These are phyloP conservation scores for Terfezia boudieri DNA, from an alignment of 495 filamentous ascomycete genomes.

Conservation along the genomic window DNA sequence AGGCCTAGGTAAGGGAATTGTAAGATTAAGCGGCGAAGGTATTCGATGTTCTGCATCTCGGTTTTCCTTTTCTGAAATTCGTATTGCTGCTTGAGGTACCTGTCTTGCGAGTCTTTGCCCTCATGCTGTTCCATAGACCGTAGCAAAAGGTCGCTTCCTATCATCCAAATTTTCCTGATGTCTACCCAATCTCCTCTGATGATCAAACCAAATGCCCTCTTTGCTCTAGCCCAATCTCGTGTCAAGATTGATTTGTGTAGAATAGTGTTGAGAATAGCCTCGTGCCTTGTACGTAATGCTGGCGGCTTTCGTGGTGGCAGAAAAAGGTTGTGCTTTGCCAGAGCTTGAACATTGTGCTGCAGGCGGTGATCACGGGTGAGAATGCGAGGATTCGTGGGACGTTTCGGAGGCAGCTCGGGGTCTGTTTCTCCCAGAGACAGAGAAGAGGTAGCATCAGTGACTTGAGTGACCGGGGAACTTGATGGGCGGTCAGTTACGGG, in stretches of 20 bases:
- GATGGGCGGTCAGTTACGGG: neutral
- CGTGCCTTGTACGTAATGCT: conserved; percentile 7
- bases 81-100: neutral
- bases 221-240: conserved; percentile 7
- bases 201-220: conserved; percentile 11
- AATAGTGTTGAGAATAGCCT: conserved; percentile 7
- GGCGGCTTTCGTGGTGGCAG: neutral
- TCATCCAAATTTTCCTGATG: conserved; percentile 8
- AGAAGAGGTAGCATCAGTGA: too few species aligned
- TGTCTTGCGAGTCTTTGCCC: too few species aligned
- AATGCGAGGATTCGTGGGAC: neutral
- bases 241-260: conserved; percentile 10
- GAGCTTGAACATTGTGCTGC: neutral
- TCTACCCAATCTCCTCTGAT: conserved; percentile 10
- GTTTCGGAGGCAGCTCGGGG: neutral
- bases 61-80: conserved; percentile 1
- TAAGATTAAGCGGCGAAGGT: conserved; percentile 9
- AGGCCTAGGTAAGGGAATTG: conserved; percentile 5
- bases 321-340: conserved; percentile 8
- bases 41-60: conserved; percentile 2
- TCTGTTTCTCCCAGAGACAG: neutral
- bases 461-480: neutral
- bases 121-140: too few species aligned
- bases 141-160: conserved; percentile 1
- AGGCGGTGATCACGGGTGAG: neutral